Evolutionary conservation across 2,329 filamentous ascomycete genomes (phyloP).

Genomic region (Cercospora brassicicola): DNA sequence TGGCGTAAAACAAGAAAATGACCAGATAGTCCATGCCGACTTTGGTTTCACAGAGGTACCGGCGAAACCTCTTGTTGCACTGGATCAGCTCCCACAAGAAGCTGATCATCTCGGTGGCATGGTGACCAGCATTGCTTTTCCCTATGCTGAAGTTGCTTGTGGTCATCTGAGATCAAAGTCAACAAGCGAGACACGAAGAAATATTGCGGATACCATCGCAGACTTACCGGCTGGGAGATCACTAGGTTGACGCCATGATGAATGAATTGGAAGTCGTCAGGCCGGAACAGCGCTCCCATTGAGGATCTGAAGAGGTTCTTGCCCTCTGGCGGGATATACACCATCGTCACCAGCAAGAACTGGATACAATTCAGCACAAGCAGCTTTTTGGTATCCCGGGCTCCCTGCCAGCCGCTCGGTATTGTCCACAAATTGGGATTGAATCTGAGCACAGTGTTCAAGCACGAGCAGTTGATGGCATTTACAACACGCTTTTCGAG

Average conservation of each 20-base stretch:
- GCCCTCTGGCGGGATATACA: conserved; percentile 34
- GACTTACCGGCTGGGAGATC: conserved; percentile 73
- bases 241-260: conserved; percentile 47
- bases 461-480: conserved; percentile 83
- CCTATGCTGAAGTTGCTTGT: conserved; percentile 81
- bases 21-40: conserved; percentile 90
- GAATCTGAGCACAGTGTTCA: conserved; percentile 95
- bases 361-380: conserved; percentile 91
- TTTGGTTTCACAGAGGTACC: conserved; percentile 95
- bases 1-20: conserved; percentile 85
- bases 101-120: conserved; percentile 94
- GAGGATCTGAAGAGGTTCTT: conserved; percentile 97
- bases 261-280: conserved; percentile 96
- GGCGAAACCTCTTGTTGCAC: conserved; percentile 95
- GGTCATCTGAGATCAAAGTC: conserved; percentile 59
- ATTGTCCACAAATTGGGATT: conserved; percentile 93
- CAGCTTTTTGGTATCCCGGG: conserved; percentile 76
- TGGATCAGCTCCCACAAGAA: conserved; percentile 96
- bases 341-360: conserved; percentile 67
- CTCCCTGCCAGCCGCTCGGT: conserved; percentile 80
- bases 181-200: conserved; percentile 20
- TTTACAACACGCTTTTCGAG: conserved; percentile 89
- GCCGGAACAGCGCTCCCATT: conserved; percentile 81
- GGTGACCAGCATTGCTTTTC: conserved; percentile 74
- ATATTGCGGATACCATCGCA: not conserved